These are phyloP conservation scores for Misopates orontium DNA, from an alignment of 257 asterid genomes.

Conservation along the genomic window DNA sequence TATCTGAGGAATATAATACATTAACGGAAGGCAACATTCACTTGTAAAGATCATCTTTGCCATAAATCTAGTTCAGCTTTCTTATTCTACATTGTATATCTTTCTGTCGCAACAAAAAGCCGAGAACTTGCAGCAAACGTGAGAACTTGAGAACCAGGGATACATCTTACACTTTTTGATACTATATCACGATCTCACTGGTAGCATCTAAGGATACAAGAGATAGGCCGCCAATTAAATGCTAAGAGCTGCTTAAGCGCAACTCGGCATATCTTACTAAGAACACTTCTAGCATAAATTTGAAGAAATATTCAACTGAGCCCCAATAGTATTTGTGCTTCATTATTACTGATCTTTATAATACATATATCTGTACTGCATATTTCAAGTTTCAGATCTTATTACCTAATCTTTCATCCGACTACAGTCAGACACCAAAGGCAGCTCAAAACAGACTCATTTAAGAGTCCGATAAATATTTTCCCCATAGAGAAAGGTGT, in stretches of 20 bases:
- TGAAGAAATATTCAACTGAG: neutral
- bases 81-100: neutral
- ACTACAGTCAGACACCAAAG: neutral
- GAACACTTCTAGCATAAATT: neutral
- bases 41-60: neutral
- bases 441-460: neutral
- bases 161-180: too few relatives aligned
- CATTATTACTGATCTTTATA: neutral
- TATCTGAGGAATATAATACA: too few relatives aligned
- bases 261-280: neutral
- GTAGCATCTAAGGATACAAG: neutral
- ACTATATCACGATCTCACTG: too few relatives aligned
- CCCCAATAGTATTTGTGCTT: neutral
- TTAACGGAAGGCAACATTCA: neutral
- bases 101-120: neutral
- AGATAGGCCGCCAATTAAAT: neutral
- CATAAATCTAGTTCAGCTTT: neutral
- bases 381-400: neutral
- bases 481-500: neutral
- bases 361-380: too few relatives aligned
- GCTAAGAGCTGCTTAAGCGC: neutral
- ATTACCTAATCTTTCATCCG: neutral
- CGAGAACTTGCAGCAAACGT: too few relatives aligned
- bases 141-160: too few relatives aligned
- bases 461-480: neutral